Percentiles rank a stretch among this genome's conserved stretches.
Conservation (phyloP, 345 rosid species). For the Angophora floribunda region DNA sequence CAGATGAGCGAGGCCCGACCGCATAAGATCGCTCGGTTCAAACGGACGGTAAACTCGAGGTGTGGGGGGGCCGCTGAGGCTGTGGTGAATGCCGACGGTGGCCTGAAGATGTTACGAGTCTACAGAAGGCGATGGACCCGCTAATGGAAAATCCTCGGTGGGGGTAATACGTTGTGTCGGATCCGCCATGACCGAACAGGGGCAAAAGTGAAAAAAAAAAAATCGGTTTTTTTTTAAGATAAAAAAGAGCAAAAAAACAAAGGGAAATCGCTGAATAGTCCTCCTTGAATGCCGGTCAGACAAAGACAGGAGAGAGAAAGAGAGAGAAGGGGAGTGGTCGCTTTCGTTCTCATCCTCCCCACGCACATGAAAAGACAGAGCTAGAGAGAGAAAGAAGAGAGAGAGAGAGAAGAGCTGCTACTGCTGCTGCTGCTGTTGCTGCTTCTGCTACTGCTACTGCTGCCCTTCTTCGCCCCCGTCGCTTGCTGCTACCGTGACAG, state of each 20-base stretch:
- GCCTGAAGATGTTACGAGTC: too few relatives aligned
- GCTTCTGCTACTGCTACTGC: background rate
- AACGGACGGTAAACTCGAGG: too few relatives aligned
- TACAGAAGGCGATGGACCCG: background rate
- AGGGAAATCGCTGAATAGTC: background rate
- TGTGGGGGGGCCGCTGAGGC: too few relatives aligned
- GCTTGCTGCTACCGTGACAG: conserved; percentile 20
- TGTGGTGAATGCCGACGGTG: too few relatives aligned
- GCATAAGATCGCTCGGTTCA: too few relatives aligned
- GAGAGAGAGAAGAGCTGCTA: background rate
- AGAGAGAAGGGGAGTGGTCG: conserved; percentile 26
- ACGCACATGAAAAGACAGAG: conserved; percentile 19
- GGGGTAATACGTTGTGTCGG: background rate
- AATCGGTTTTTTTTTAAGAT: too few relatives aligned
- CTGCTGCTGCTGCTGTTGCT: conserved; percentile 13
- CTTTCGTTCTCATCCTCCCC: conserved; percentile 4
- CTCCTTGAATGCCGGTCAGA: conserved; percentile 32
- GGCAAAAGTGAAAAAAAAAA: too few relatives aligned
- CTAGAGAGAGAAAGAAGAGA: background rate
- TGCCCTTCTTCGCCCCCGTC: background rate
- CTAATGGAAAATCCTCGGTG: background rate
- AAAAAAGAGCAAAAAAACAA: background rate
- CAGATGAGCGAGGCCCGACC: too few relatives aligned
- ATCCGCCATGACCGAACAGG: background rate
- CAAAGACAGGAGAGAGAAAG: conserved; percentile 24